Conservation (phyloP, 306 rosid genomes). For the Sesbania bispinosa region DNA sequence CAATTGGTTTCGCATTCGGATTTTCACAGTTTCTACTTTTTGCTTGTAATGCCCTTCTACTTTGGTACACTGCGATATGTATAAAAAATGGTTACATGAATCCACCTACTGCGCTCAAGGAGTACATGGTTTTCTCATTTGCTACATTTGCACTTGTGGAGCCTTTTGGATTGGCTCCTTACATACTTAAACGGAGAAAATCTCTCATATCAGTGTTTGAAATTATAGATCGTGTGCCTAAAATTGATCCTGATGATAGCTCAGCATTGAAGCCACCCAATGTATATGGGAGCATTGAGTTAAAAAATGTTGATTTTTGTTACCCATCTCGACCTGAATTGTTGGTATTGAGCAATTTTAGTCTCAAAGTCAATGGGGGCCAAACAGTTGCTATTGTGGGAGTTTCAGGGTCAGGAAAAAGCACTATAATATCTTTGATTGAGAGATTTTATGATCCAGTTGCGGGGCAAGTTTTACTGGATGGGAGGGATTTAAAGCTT, state of each 20-base stretch:
- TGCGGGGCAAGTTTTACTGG: conserved; percentile 92
- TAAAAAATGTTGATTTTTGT: conserved; percentile 82
- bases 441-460: conserved; percentile 97
- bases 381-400: conserved; percentile 95
- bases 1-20: conserved; percentile 93
- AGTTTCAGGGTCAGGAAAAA: conserved; percentile 97
- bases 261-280: conserved; percentile 88
- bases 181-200: conserved; percentile 87
- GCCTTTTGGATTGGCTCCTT: conserved; percentile 98
- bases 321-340: conserved; percentile 95
- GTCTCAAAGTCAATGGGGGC: conserved; percentile 86
- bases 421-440: conserved; percentile 91
- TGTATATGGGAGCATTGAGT: conserved; percentile 86
- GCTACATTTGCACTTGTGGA: conserved; percentile 97
- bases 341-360: conserved; percentile 91
- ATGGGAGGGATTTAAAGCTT: conserved; percentile 80
- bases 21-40: conserved; percentile 95
- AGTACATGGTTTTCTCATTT: conserved; percentile 96
- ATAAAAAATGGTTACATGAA: conserved; percentile 39
- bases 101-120: conserved; percentile 77
- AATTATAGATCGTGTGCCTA: conserved; percentile 87
- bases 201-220: conserved; percentile 93
- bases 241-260: conserved; percentile 92
- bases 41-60: conserved; percentile 95
- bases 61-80: conserved; percentile 80